These are phyloP conservation scores for Byssothecium circinans DNA, from an alignment of 2,329 filamentous ascomycete species.

Conservation along the genomic window DNA sequence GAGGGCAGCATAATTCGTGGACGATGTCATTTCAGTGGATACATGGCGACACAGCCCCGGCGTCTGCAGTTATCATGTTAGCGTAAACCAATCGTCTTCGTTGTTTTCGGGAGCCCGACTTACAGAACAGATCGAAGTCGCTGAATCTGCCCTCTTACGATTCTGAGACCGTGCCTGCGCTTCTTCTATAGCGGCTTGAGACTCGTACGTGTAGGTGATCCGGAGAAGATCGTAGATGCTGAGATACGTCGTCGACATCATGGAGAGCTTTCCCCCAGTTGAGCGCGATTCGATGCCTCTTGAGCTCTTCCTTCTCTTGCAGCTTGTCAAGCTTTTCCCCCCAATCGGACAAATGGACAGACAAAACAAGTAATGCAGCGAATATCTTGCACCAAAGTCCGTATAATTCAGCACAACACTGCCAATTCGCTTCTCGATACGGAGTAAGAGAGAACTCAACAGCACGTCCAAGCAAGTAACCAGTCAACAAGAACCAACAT, in stretches of 20 bases:
- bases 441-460: too few species aligned
- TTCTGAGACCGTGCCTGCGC: conserved; percentile 4
- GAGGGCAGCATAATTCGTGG: conserved; percentile 14
- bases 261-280: conserved; percentile 1
- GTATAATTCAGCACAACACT: too few species aligned
- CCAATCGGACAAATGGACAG: neutral
- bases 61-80: conserved; percentile 14
- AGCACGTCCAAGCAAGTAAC: too few species aligned
- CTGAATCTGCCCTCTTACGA: conserved; percentile 17
- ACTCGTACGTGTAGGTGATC: conserved; percentile 39
- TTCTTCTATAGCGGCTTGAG: conserved; percentile 21
- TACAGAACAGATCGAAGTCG: conserved; percentile 26
- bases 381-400: neutral
- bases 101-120: conserved; percentile 1
- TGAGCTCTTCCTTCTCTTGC: neutral
- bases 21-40: conserved; percentile 13
- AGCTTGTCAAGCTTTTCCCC: too few species aligned
- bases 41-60: conserved; percentile 28
- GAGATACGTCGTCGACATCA: conserved; percentile 37
- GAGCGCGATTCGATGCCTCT: neutral
- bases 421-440: too few species aligned
- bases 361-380: neutral
- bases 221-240: conserved; percentile 37
- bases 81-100: conserved; percentile 3
- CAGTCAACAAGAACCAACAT: too few species aligned